phyloP scores from a whole-genome alignment of 805 yeast genomes.

The Candida nanaspora region DNA sequence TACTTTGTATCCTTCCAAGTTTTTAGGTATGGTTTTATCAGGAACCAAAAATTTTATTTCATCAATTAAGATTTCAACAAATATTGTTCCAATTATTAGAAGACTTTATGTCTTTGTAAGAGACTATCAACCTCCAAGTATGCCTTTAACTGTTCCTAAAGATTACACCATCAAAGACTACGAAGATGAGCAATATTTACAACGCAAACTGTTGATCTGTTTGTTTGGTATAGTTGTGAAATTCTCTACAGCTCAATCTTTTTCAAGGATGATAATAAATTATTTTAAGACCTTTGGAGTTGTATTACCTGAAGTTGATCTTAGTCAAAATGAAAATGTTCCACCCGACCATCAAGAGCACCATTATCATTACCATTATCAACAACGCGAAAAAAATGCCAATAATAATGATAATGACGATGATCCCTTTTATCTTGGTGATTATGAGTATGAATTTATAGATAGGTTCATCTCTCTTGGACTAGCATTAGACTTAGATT shows the following conservation, averaged over 20 bases:
- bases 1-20: slow-evolving; percentile 74
- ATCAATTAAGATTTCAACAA: slow-evolving; percentile 27
- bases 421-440: not conserved
- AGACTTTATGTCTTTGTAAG: slow-evolving; percentile 58
- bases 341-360: too few species aligned
- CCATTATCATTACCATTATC: not conserved
- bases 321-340: not conserved
- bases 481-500: slow-evolving; percentile 59
- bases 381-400: too few species aligned
- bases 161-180: slow-evolving; percentile 30
- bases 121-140: slow-evolving; percentile 43
- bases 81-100: slow-evolving; percentile 40
- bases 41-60: slow-evolving; percentile 48
- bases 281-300: not conserved
- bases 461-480: slow-evolving; percentile 35
- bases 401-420: not conserved
- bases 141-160: slow-evolving; percentile 29
- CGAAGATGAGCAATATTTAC: slow-evolving; percentile 56
- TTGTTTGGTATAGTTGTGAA: slow-evolving; percentile 49
- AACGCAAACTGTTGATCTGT: slow-evolving; percentile 57
- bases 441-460: slow-evolving; percentile 12
- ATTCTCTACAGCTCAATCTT: slow-evolving; percentile 1
- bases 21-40: slow-evolving; percentile 60
- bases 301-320: not conserved
- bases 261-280: not conserved